Conservation (phyloP, 805 yeast species). For the Wickerhamomyces canadensis region DNA sequence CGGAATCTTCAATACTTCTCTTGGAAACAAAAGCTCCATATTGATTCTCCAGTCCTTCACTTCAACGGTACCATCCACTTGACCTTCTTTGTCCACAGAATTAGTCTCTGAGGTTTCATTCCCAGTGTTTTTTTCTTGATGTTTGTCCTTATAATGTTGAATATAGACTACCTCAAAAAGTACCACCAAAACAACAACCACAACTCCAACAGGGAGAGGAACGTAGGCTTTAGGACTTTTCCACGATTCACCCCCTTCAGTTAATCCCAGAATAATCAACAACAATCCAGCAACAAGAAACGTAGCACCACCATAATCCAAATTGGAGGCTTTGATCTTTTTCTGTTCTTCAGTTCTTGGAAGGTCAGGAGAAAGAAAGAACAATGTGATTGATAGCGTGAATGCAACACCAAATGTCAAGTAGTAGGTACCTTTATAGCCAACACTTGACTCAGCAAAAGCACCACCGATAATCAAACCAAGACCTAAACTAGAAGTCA, state of each 20-base stretch:
- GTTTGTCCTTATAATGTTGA: conserved; percentile 11
- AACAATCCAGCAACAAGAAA: conserved; percentile 31
- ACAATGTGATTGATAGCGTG: conserved; percentile 17
- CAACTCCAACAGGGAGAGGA: conserved; percentile 33
- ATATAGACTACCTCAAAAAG: conserved; percentile 27
- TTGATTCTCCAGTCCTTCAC: conserved; percentile 9
- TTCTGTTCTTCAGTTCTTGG: conserved; percentile 21
- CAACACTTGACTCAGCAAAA: conserved; percentile 30
- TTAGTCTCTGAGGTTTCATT: too few relatives aligned
- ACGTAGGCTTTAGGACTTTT: conserved; percentile 34
- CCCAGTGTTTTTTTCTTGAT: too few relatives aligned
- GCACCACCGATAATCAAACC: conserved; percentile 43
- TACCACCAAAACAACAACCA: conserved; percentile 24
- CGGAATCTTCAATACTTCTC: conserved; percentile 22
- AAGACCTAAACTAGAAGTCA: conserved; percentile 30
- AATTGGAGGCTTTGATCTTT: conserved; percentile 18
- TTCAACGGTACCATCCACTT: not conserved
- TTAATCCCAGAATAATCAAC: conserved; percentile 37
- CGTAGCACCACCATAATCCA: conserved; percentile 32
- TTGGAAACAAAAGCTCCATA: conserved; percentile 24
- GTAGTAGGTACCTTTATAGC: conserved; percentile 35
- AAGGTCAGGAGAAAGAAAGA: conserved; percentile 27
- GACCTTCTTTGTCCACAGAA: conserved; percentile 1
- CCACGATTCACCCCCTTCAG: conserved; percentile 42
- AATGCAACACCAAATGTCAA: conserved; percentile 30